Base-by-base conservation (phyloP, 179 eudicot genomes). In the Silene noctiflora region DNA sequence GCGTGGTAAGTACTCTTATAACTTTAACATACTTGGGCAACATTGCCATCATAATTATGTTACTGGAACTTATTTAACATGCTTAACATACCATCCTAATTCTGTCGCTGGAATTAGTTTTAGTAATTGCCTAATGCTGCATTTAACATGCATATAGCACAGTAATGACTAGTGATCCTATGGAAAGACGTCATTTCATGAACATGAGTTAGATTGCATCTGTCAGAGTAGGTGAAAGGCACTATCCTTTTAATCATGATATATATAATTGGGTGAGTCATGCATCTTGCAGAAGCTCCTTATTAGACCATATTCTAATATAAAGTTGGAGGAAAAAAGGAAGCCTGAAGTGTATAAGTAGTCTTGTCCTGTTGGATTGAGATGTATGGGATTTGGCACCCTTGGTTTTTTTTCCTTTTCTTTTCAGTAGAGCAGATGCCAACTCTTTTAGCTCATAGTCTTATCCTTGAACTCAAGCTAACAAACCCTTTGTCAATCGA, bases 1-100 rank as follows among this genome's bases (percentile, higher is more conserved):
- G 31, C 84, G 91, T 70, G 98, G 99, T 96, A 87, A 80, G 82
- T 75, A 10, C 59, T 39, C 33, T 42, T 75, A 6, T 67, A 55
- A 13, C 20, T 62, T 16, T 9, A 42, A 10, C 48, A 42, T 42
- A 42, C 48, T 42, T 42, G 2, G 48, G 48, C 48, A 42, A 42
- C 48, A 42, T 42, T 42, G 48, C 2, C 48, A 8, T 42, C 48
- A 10, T 42, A 42, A 10, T 42, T 10, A 8, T 42, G 48, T 42
- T 42, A 42, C 48, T 42, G 48, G 48, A 42, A 42, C 48, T 42
- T 42, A 42, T 42, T 42, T 10, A 42, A 42, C 48, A 42, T 42
- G 13, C 48, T 42, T 42, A 42, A 42, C 48, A 42, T 42, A 42
- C 12, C 11, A 42, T 42, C 48, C 48, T 42, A 42, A 42, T 42